Conservation (phyloP, 2,329 filamentous ascomycete genomes). For the Kalmusia sp. region DNA sequence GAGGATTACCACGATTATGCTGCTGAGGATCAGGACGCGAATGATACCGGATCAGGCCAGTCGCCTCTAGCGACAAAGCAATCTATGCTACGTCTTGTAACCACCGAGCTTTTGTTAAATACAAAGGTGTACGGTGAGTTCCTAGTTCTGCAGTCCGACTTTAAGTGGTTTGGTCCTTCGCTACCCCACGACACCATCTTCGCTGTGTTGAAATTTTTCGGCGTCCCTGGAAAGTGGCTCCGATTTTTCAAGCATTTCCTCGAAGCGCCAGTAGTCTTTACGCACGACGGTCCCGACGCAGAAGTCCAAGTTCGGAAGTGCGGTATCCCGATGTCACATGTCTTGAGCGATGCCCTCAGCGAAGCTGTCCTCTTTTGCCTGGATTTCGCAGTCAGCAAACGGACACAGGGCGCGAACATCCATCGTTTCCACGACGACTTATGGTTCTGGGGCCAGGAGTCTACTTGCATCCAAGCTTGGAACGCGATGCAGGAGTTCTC, state of each 20-base stretch:
- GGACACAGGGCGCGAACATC: constrained; percentile 60
- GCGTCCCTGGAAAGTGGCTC: constrained; percentile 32
- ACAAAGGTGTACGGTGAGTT: constrained; percentile 57
- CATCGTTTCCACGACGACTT: constrained; percentile 71
- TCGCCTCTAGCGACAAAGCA: constrained; percentile 61
- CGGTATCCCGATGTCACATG: constrained; percentile 67
- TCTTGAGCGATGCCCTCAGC: constrained; percentile 65
- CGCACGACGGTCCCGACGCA: constrained; percentile 58
- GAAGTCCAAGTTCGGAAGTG: constrained; percentile 57
- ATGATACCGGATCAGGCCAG: constrained; percentile 33
- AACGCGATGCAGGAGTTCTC: constrained; percentile 63
- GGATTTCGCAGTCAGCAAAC: constrained; percentile 69
- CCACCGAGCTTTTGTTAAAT: constrained; percentile 62
- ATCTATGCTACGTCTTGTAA: constrained; percentile 62
- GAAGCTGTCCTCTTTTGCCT: constrained; percentile 70
- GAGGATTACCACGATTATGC: constrained; percentile 50
- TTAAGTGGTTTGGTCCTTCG: constrained; percentile 46
- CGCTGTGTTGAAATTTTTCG: constrained; percentile 35
- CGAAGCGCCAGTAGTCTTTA: constrained; percentile 65
- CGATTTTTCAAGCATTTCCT: constrained; percentile 50
- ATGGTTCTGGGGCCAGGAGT: constrained; percentile 70
- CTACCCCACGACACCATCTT: constrained; percentile 35
- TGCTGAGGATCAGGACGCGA: constrained; percentile 47
- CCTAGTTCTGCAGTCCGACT: constrained; percentile 64
- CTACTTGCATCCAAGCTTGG: constrained; percentile 65